Base-by-base conservation (phyloP, 2,329 filamentous ascomycete species). In the Alternaria triticimaculans region DNA sequence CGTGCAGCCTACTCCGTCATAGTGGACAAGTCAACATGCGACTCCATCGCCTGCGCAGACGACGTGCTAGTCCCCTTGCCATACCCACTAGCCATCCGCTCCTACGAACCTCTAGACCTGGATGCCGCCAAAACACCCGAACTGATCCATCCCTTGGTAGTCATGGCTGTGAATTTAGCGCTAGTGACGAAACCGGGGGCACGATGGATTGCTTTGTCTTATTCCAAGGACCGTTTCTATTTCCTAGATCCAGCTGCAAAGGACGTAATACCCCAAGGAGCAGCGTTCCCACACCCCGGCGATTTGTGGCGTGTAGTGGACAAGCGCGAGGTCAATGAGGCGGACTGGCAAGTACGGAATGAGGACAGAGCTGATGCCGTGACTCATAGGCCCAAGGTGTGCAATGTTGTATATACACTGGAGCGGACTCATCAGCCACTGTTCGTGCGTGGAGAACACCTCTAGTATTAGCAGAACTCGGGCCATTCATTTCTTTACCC, bases 141-240 rank as follows among this genome's bases (percentile, higher is more conserved):
- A 18, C 58, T 63, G 43, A 66, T 82, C 5, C 78, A 82, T 56
- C 80, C 81, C 18, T 56, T 82, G 4, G 74, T 79, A 41, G 64
- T 82, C 23, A 68, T 82, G 45, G 80, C 80, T 14, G 71, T 82
- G 3, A 78, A 83, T 62, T 70, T 83, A 8, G 81, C 81, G 1
- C 70, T 78, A 4, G 60, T 82, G 5, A 72, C 80, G 1, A 79
- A 75, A 51, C 78, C 80, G 3, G 72, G 71, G 6, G 79, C 74
- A 6, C 72, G 71, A 21, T 83, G 81, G 81, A 76, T 83, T 50
- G 67, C 76, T 6, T 62, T 82, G 4, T 81, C 80, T 0, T 83
- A 82, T 63, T 80, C 78, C 0, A 66, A 69, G n/a, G 77, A 80
- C 20, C 76, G 81, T 14, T 83, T 81, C 55, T 76, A 77, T 2